These are phyloP conservation scores for Lepidium aucheri DNA, from an alignment of 345 rosid species.

Conservation along the genomic window DNA sequence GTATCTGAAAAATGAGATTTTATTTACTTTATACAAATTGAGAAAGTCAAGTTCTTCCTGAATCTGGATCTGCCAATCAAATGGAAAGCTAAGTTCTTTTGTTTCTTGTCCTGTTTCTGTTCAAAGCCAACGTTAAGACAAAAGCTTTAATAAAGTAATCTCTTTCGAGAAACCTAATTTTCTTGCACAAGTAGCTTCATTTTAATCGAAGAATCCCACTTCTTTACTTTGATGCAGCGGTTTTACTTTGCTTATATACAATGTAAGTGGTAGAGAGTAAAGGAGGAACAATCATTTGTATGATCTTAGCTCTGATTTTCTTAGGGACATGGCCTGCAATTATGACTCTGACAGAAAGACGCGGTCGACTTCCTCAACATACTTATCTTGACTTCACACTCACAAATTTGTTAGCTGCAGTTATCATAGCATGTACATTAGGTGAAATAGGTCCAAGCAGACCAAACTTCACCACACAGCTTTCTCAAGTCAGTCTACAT, in stretches of 20 bases:
- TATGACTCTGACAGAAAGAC: slow-evolving; percentile 65
- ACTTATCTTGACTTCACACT: slow-evolving; percentile 86
- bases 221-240: background rate
- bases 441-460: slow-evolving; percentile 50
- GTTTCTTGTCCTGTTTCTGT: background rate
- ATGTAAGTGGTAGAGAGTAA: slow-evolving; percentile 57
- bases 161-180: background rate
- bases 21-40: background rate
- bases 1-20: background rate
- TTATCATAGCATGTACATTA: slow-evolving; percentile 70
- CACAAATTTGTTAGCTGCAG: slow-evolving; percentile 70
- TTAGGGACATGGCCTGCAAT: slow-evolving; percentile 82
- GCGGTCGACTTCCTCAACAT: slow-evolving; percentile 88
- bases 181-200: background rate
- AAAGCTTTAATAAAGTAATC: slow-evolving; percentile 3
- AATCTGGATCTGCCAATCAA: slow-evolving; percentile 18
- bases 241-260: background rate
- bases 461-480: slow-evolving; percentile 67
- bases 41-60: background rate
- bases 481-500: slow-evolving; percentile 40
- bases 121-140: background rate
- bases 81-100: background rate
- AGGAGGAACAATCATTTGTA: slow-evolving; percentile 68
- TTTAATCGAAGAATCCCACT: background rate
- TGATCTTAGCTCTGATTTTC: slow-evolving; percentile 54